Conservation (phyloP, 495 filamentous ascomycete species). For the Penicillium daleae region DNA sequence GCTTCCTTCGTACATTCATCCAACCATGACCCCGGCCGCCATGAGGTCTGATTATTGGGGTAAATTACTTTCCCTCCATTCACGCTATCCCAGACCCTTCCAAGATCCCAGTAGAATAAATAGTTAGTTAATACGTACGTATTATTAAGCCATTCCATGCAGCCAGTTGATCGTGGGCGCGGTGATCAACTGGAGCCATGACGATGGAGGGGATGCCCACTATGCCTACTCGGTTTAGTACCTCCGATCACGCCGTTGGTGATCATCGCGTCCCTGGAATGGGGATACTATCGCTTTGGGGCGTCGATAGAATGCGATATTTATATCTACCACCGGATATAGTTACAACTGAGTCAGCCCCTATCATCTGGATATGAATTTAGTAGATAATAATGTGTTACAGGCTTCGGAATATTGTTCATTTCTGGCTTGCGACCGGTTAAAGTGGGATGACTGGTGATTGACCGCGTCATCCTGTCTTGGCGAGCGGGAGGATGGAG, state of each 20-base stretch:
- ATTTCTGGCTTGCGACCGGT: neutral
- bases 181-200: neutral
- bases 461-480: neutral
- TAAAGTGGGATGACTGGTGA: neutral
- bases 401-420: neutral
- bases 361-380: neutral
- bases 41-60: constrained; percentile 3
- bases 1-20: neutral
- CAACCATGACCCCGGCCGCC: neutral
- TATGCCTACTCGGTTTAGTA: constrained; percentile 4
- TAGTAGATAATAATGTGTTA: neutral
- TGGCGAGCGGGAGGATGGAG: neutral
- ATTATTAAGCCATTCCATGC: neutral
- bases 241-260: constrained; percentile 1
- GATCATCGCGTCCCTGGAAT: constrained; percentile 3
- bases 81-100: neutral
- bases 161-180: neutral
- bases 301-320: neutral
- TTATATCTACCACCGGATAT: neutral
- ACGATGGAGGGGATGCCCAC: neutral
- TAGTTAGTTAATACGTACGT: no score
- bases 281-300: neutral
- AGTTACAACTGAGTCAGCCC: neutral
- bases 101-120: neutral
- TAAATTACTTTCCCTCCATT: neutral